These are phyloP conservation scores for Gentiana straminea DNA, from an alignment of 257 asterid species.

Conservation along the genomic window DNA sequence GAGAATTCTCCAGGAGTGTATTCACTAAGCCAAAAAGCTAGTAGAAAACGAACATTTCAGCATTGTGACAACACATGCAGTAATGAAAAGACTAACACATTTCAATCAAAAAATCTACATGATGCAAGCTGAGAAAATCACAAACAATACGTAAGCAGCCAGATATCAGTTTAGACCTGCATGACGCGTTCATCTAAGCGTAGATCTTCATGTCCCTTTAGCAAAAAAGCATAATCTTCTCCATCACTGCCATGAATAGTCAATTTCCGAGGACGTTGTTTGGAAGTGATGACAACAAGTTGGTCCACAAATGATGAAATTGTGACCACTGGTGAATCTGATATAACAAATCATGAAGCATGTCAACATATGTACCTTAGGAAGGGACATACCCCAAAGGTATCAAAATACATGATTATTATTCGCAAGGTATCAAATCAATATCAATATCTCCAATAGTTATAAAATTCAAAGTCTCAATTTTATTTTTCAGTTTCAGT, in stretches of 20 bases:
- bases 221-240: constrained; percentile 86
- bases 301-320: constrained; percentile 91
- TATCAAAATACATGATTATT: too few relatives aligned
- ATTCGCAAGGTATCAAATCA: too few relatives aligned
- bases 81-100: too few relatives aligned
- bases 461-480: too few relatives aligned
- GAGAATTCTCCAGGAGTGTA: constrained; percentile 81
- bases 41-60: constrained; percentile 14
- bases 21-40: constrained; percentile 97
- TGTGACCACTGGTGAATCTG: constrained; percentile 91
- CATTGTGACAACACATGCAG: neutral
- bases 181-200: constrained; percentile 99
- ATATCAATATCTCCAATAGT: too few relatives aligned
- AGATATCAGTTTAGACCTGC: constrained; percentile 52
- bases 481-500: too few relatives aligned
- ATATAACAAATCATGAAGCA: constrained; percentile 7
- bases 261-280: constrained; percentile 96
- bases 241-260: constrained; percentile 97
- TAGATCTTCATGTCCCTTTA: constrained; percentile 96
- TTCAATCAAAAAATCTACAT: neutral
- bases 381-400: too few relatives aligned
- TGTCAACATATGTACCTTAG: neutral
- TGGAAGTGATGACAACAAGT: constrained; percentile 95
- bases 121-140: neutral
- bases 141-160: constrained; percentile 2